Evolutionary conservation across 331 rosid genomes (phyloP).

Genomic region (Pyracantha coccinea): DNA sequence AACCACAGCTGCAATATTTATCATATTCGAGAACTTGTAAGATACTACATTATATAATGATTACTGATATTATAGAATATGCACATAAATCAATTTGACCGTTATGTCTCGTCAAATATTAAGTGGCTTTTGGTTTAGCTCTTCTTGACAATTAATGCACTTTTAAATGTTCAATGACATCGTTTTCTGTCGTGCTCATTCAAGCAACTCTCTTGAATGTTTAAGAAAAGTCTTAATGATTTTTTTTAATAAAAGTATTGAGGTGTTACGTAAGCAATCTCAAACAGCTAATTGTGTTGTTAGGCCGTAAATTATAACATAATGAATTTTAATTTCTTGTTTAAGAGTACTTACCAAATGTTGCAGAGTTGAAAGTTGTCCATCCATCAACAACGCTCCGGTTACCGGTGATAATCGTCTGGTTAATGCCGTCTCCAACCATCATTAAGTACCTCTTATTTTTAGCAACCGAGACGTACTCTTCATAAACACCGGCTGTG

Average conservation of each 20-base stretch:
- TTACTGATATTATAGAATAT: neutral
- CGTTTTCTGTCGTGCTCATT: no score
- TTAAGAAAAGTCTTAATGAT: no score
- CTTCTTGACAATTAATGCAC: no score
- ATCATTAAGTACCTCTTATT: conserved; percentile 59
- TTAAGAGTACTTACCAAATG: conserved; percentile 40
- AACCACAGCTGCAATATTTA: conserved; percentile 43
- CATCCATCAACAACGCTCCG: conserved; percentile 62
- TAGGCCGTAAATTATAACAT: no score
- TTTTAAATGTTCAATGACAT: no score
- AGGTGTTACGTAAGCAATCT: no score
- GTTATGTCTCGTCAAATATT: neutral
- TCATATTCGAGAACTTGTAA: neutral
- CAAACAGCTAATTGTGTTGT: no score
- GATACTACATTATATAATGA: neutral
- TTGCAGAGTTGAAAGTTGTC: conserved; percentile 85
- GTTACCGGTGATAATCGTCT: conserved; percentile 63
- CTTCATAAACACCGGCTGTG: conserved; percentile 65
- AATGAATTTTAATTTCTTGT: neutral
- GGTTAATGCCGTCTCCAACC: conserved; percentile 71
- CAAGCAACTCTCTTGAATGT: no score
- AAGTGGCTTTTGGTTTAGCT: no score
- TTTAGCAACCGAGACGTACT: conserved; percentile 47
- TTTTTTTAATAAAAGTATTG: no score
- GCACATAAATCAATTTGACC: no score